phyloP scores from a whole-genome alignment of 2,329 filamentous ascomycete species.

The Cladosporium sp. region DNA sequence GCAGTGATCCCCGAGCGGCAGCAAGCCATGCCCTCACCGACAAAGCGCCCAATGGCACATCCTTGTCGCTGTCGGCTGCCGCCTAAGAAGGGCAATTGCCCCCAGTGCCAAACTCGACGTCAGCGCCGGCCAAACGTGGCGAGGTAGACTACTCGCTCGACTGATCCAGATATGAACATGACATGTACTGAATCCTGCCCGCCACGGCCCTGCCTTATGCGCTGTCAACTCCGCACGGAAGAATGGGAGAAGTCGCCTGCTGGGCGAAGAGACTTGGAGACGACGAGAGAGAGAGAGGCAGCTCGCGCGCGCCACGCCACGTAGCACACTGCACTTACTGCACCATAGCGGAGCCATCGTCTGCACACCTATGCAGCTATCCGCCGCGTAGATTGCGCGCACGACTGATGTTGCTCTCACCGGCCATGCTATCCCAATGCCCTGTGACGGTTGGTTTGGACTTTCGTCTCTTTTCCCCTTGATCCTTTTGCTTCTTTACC shows the following conservation, averaged over 20 bases:
- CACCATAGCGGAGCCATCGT: constrained; percentile 12
- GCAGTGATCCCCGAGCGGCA: not conserved
- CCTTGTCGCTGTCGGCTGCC: constrained; percentile 3
- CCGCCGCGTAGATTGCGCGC: constrained; percentile 12
- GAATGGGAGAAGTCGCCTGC: not conserved
- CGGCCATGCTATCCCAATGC: constrained; percentile 11
- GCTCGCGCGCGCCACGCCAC: constrained; percentile 12
- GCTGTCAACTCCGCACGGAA: constrained; percentile 5
- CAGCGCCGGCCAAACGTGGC: not conserved
- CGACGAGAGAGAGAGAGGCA: not conserved
- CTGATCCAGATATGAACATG: too few species aligned
- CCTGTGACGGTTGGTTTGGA: not conserved
- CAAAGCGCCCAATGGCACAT: constrained; percentile 1
- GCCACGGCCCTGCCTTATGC: constrained; percentile 1
- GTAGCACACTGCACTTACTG: constrained; percentile 12
- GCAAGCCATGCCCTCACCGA: not conserved
- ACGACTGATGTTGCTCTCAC: constrained; percentile 4
- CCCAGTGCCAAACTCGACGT: not conserved
- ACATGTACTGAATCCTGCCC: too few species aligned
- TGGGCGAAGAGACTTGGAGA: not conserved
- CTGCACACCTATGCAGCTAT: constrained; percentile 15
- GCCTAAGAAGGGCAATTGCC: not conserved
- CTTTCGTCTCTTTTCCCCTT: not conserved
- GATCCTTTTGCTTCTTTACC: constrained; percentile 9
- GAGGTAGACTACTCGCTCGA: too few species aligned